Evolutionary conservation across 2,329 filamentous ascomycete genomes (phyloP).

Genomic region (Aspergillus viridinutans): DNA sequence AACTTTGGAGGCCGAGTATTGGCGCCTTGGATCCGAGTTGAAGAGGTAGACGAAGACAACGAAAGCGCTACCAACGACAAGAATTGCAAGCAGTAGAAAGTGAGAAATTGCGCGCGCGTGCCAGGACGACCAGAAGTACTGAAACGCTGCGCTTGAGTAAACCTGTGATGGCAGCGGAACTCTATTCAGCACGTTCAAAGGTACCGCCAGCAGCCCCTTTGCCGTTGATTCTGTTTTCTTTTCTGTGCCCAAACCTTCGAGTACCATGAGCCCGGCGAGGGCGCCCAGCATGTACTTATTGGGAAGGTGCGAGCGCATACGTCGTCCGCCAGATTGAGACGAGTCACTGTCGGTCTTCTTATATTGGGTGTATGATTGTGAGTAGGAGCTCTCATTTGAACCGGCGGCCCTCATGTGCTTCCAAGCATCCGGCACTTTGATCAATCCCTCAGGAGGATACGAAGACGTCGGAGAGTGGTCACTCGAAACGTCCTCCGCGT

Average conservation of each 20-base stretch:
- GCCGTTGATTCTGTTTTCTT: conserved; percentile 59
- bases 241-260: conserved; percentile 72
- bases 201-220: conserved; percentile 64
- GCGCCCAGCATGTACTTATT: conserved; percentile 89
- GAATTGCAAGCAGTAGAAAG: conserved; percentile 48
- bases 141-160: conserved; percentile 23
- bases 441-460: conserved; percentile 40
- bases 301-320: conserved; percentile 48
- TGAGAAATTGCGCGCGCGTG: conserved; percentile 36
- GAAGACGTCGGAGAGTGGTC: conserved; percentile 28
- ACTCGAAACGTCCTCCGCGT: conserved; percentile 32
- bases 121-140: conserved; percentile 32
- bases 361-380: conserved; percentile 38
- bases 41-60: conserved; percentile 55
- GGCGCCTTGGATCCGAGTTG: conserved; percentile 54
- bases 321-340: conserved; percentile 41
- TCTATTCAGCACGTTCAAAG: conserved; percentile 53
- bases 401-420: conserved; percentile 38
- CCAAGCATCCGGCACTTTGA: conserved; percentile 42
- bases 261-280: conserved; percentile 83
- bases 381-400: conserved; percentile 31
- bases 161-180: conserved; percentile 20
- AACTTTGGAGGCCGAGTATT: conserved; percentile 40
- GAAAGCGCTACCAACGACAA: conserved; percentile 54
- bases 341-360: conserved; percentile 16